These are phyloP conservation scores for Puccinia coronata DNA, from an alignment of 1,284 basidiomycete species.

Conservation along the genomic window DNA sequence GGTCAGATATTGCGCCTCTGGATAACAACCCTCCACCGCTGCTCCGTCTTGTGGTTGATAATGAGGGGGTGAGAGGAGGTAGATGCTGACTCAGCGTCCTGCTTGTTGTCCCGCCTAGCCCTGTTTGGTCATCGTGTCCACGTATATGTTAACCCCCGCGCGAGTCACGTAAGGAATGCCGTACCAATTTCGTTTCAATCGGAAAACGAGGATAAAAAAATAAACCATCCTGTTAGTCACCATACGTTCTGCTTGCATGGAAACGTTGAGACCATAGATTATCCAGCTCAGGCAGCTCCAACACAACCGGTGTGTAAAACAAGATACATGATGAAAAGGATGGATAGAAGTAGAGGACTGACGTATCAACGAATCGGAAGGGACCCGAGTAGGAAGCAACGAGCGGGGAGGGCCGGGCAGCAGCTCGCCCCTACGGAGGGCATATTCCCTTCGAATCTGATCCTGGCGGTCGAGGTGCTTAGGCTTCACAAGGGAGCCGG, in stretches of 20 bases:
- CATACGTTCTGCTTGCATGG: no score
- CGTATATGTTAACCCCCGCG: background rate
- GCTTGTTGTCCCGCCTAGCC: background rate
- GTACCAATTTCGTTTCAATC: no score
- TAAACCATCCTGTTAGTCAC: no score
- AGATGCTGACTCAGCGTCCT: conserved; percentile 15
- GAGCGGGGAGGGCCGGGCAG: background rate
- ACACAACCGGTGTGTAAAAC: no score
- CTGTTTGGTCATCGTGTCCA: background rate
- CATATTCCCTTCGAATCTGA: conserved; percentile 25
- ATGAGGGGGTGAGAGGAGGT: background rate
- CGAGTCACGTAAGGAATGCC: background rate
- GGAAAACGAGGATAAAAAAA: no score
- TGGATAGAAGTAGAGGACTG: no score
- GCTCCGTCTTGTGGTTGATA: background rate
- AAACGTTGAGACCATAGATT: no score
- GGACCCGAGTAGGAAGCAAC: background rate
- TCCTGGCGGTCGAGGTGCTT: conserved; percentile 2
- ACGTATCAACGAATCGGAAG: background rate
- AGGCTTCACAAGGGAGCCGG: background rate
- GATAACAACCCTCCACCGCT: background rate
- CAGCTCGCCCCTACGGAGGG: conserved; percentile 28
- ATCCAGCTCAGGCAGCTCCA: no score
- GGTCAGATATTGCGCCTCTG: background rate
- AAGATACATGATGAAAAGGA: no score